Conservation (phyloP, 139 green algal species). For the Coccomyxa sp. region DNA sequence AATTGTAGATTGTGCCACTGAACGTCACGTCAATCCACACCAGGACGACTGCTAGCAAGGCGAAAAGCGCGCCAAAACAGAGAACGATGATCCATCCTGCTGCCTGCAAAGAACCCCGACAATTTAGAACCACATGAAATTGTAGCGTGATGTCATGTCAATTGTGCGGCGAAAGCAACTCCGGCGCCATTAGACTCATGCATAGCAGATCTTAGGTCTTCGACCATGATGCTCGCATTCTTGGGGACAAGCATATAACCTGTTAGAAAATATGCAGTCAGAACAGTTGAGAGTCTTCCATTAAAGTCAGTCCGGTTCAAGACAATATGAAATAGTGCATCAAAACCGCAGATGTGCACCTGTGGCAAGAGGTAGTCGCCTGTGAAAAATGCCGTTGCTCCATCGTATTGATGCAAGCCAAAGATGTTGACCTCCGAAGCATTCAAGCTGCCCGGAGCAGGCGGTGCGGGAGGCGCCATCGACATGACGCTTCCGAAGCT, state of each 20-base stretch:
- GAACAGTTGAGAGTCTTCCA: background rate
- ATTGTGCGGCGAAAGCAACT: background rate
- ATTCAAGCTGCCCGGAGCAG: no score
- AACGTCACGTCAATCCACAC: constrained; percentile 19
- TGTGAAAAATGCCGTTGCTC: background rate
- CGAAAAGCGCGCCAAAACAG: constrained; percentile 10
- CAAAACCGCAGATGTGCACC: background rate
- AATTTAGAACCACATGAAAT: background rate
- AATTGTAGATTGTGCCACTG: constrained; percentile 4
- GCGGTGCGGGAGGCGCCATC: background rate
- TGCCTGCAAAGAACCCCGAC: background rate
- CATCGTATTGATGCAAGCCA: background rate
- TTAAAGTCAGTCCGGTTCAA: background rate
- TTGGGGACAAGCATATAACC: background rate
- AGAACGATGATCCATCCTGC: constrained; percentile 16
- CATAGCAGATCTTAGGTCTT: background rate
- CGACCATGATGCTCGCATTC: background rate
- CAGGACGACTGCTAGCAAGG: constrained; percentile 1
- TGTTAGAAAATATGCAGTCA: background rate
- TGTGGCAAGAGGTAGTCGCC: background rate
- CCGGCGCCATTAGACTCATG: background rate
- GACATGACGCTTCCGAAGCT: no score
- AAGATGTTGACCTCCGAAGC: background rate
- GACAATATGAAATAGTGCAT: background rate
- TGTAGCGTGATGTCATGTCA: background rate